phyloP scores from a whole-genome alignment of 768 basidiomycete species.

The Tricholoma sp. region DNA sequence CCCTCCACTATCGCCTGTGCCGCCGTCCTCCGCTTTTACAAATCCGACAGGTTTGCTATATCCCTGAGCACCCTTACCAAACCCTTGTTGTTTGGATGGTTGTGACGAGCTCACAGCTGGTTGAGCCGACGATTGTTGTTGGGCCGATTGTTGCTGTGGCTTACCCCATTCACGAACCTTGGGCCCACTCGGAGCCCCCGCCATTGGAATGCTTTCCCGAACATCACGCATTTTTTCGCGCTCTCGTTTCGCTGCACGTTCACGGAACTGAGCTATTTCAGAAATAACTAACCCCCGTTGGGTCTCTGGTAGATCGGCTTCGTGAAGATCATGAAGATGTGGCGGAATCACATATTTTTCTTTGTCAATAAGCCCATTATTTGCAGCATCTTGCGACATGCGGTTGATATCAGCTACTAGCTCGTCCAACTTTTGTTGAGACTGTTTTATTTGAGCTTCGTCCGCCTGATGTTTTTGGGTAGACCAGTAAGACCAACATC shows the following conservation, averaged over 20 bases:
- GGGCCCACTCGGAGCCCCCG: slow-evolving; percentile 61
- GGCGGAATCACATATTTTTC: slow-evolving; percentile 90
- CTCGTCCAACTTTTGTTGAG: slow-evolving; percentile 59
- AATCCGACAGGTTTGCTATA: slow-evolving; percentile 82
- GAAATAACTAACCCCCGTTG: slow-evolving; percentile 89
- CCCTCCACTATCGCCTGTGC: slow-evolving; percentile 27
- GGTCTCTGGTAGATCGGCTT: slow-evolving; percentile 95
- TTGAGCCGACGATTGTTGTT: slow-evolving; percentile 20
- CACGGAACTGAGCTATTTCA: slow-evolving; percentile 94
- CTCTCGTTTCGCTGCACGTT: slow-evolving; percentile 87
- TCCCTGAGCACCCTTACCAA: slow-evolving; percentile 66
- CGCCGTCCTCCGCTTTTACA: slow-evolving; percentile 59
- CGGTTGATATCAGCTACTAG: slow-evolving; percentile 70
- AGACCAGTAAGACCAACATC: slow-evolving; percentile 2
- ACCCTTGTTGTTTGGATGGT: slow-evolving; percentile 41
- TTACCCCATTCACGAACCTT: slow-evolving; percentile 80
- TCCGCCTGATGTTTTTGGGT: slow-evolving; percentile 57
- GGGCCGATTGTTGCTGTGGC: slow-evolving; percentile 32
- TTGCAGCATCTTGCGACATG: slow-evolving; percentile 68
- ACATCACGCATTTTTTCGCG: slow-evolving; percentile 84
- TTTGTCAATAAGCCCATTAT: slow-evolving; percentile 69
- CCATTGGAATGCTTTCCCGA: slow-evolving; percentile 48
- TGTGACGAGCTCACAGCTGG: slow-evolving; percentile 25
- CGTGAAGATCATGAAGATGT: slow-evolving; percentile 95
- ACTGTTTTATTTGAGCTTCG: slow-evolving; percentile 56